Evolutionary conservation across 176 grass and related monocot genomes (phyloP).

Genomic region (Avena atlantica): DNA sequence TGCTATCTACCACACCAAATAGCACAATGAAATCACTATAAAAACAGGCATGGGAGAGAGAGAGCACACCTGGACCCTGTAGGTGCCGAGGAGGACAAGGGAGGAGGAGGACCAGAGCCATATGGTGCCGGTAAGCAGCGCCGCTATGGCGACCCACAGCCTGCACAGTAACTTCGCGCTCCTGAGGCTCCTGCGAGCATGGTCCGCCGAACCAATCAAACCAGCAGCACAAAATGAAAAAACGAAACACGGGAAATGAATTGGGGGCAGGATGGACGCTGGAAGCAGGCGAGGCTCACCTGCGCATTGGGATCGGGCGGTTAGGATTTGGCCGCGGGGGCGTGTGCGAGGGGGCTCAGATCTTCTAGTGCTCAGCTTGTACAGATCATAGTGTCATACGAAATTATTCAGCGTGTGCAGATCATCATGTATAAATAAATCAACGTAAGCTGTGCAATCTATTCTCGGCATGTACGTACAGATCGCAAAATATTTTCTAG

Average conservation of each 20-base stretch:
- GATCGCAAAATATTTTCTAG: too few relatives aligned
- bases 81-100: constrained; percentile 23
- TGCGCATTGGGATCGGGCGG: constrained; percentile 44
- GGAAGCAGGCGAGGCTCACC: constrained; percentile 1
- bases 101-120: constrained; percentile 55
- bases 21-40: too few relatives aligned
- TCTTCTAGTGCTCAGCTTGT: background rate
- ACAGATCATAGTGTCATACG: too few relatives aligned
- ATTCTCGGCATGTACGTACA: too few relatives aligned
- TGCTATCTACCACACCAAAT: too few relatives aligned
- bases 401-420: too few relatives aligned
- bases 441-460: too few relatives aligned
- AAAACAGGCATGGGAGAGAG: background rate
- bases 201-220: background rate
- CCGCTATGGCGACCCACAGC: constrained; percentile 48
- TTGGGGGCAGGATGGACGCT: background rate
- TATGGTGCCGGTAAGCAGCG: constrained; percentile 40
- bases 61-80: constrained; percentile 45
- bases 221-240: background rate
- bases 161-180: constrained; percentile 26
- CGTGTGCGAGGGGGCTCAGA: background rate
- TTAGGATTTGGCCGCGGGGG: constrained; percentile 1
- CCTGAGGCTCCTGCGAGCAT: constrained; percentile 14
- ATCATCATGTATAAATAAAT: too few relatives aligned
- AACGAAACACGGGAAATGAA: background rate